Base-by-base conservation (phyloP, 495 filamentous ascomycete species). In the Poronia punctata region DNA sequence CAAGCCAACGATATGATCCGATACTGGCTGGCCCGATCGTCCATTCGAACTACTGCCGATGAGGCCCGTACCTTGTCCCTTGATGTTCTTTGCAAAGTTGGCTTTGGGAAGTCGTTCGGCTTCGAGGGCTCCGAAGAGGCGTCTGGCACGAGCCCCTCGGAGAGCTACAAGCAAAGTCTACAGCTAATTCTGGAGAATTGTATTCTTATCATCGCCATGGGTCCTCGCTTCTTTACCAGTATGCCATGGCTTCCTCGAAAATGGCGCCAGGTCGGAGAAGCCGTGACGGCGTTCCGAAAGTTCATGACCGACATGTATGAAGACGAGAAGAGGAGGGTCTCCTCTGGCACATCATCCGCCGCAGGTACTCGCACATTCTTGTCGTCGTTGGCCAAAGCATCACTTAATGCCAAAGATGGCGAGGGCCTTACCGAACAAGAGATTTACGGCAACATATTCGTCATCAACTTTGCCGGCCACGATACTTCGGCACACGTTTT, bases 401-500 rank as follows among this genome's bases (percentile, higher is more conserved):
- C 34, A 14, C 11, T 36, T 4, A 22, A 35, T 15, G 40, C 41
- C 1, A 46, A 45, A 14, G 30, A 39, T 1, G 38, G 35, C 23
- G 46, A 49, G 1, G 46, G 48, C 3, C 50, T 51, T 3, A 54
- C 42, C 12, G 43, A 60, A 35, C 23, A 3, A 7, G 72, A 73
- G 40, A 65, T 76, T 11, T 68, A 61, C 15, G 71, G 72, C 26
- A 75, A 75, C 34, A 64, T 78, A 15, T 79, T 75, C 35, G 56
- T 70, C 3, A 73, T 77, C 45, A 76, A 60, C 20, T 61, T 68
- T 19, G 76, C 75, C 3, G 76, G 75, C 0, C 71, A 72, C 43
- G 74, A 79, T 38, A 76, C 74, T 0, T 75, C 72, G 0, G 67
- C 74, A 0, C 72, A 69, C 29, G 72, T 63, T 1, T 54, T 78